These are phyloP conservation scores for Solanum tarijense DNA, from an alignment of 257 asterid species.

Conservation along the genomic window DNA sequence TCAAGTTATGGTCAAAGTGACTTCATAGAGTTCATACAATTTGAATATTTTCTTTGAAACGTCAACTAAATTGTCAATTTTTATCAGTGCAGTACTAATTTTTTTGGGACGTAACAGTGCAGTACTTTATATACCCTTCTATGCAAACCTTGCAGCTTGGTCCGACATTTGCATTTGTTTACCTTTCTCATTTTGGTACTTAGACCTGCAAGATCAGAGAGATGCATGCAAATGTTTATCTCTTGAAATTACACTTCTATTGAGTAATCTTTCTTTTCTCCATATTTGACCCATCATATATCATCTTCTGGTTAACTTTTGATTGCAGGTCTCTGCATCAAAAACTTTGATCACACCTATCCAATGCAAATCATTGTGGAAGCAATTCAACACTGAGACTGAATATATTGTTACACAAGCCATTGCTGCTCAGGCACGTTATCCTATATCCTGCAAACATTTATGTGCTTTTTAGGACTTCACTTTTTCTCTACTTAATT, in stretches of 20 bases:
- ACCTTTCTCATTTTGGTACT: neutral
- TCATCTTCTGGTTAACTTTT: neutral
- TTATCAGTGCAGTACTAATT: neutral
- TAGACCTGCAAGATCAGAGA: neutral
- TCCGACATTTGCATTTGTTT: neutral
- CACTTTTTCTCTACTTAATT: neutral
- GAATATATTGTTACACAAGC: slow-evolving; percentile 92
- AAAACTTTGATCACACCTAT: slow-evolving; percentile 87
- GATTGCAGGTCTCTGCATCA: slow-evolving; percentile 54
- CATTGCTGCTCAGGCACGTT: slow-evolving; percentile 80
- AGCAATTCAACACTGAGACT: slow-evolving; percentile 81
- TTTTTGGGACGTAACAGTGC: neutral
- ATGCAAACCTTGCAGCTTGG: neutral
- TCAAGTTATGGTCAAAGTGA: neutral
- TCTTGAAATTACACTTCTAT: neutral
- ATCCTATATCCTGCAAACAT: neutral
- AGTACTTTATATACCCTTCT: neutral
- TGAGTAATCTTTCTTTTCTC: neutral
- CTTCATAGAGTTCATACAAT: neutral
- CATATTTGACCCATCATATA: neutral
- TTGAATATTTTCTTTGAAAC: neutral
- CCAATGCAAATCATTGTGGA: slow-evolving; percentile 92
- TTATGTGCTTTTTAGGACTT: neutral
- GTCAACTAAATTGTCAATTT: neutral
- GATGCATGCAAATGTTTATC: neutral